Percentiles rank a stretch among this genome's conserved stretches.
Evolutionary conservation across 805 yeast genomes (phyloP).

Genomic region (Jamesozyma rosinii): DNA sequence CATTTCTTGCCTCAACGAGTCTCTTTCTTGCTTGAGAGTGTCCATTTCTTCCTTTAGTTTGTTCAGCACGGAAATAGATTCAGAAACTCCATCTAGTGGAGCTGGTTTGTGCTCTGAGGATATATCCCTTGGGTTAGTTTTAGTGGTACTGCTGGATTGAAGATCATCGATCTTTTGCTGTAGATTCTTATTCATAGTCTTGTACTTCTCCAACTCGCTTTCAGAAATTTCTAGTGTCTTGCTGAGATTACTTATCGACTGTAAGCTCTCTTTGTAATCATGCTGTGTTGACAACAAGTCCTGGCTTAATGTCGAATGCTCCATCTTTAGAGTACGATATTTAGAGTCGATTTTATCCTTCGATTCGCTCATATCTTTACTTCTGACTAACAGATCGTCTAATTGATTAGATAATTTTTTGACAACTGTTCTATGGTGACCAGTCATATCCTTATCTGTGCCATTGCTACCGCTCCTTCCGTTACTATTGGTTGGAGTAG

Average conservation of each 20-base stretch:
- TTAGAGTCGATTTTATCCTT: constrained; percentile 30
- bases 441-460: not conserved
- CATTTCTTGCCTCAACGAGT: constrained; percentile 58
- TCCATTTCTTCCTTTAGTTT: constrained; percentile 79
- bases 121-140: constrained; percentile 9
- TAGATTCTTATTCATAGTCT: constrained; percentile 45
- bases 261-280: constrained; percentile 57
- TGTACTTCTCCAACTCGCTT: constrained; percentile 56
- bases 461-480: constrained; percentile 1
- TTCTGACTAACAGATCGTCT: constrained; percentile 43
- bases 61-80: constrained; percentile 64
- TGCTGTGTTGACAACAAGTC: constrained; percentile 23
- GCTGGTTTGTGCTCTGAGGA: not conserved
- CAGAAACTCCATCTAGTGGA: not conserved
- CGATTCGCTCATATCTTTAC: constrained; percentile 34
- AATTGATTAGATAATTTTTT: constrained; percentile 44
- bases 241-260: constrained; percentile 63
- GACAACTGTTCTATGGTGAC: constrained; percentile 28
- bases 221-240: constrained; percentile 68
- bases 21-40: constrained; percentile 75
- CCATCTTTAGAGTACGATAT: constrained; percentile 22
- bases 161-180: constrained; percentile 62
- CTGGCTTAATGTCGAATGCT: constrained; percentile 18
- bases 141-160: constrained; percentile 34
- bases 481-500: no score